Evolutionary conservation across 345 rosid genomes (phyloP).

Genomic region (Isatis tinctoria): DNA sequence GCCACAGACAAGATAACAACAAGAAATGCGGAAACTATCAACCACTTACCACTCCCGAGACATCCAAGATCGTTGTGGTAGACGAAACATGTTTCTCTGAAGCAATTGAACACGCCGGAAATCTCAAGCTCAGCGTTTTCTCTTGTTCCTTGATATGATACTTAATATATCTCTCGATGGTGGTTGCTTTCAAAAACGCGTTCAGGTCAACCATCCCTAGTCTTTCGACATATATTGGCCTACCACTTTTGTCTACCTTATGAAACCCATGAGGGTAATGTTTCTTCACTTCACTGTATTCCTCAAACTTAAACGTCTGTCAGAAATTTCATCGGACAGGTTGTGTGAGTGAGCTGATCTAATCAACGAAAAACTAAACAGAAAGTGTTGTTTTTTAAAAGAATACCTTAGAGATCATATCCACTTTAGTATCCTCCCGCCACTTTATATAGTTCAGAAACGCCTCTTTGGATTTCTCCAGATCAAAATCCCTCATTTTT

Average conservation of each 20-base stretch:
- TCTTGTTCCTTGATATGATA: constrained; percentile 90
- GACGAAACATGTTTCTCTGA: constrained; percentile 63
- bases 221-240: constrained; percentile 83
- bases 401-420: constrained; percentile 21
- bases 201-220: constrained; percentile 81
- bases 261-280: constrained; percentile 92
- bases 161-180: constrained; percentile 65
- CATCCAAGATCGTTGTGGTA: constrained; percentile 84
- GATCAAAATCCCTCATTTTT: constrained; percentile 21
- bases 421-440: constrained; percentile 10
- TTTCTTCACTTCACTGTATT: constrained; percentile 75
- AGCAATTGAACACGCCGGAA: constrained; percentile 84
- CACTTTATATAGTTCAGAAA: constrained; percentile 12
- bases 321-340: constrained; percentile 5
- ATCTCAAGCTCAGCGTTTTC: constrained; percentile 68
- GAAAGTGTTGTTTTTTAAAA: too few relatives aligned
- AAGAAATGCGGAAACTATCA: background rate
- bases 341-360: background rate
- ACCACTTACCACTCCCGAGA: constrained; percentile 64
- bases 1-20: background rate
- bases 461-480: constrained; percentile 17
- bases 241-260: constrained; percentile 84
- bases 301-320: constrained; percentile 78
- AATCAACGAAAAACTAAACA: background rate
- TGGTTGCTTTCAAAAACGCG: constrained; percentile 65